Base-by-base conservation (phyloP, 345 rosid species). In the Cochlearia excelsa region DNA sequence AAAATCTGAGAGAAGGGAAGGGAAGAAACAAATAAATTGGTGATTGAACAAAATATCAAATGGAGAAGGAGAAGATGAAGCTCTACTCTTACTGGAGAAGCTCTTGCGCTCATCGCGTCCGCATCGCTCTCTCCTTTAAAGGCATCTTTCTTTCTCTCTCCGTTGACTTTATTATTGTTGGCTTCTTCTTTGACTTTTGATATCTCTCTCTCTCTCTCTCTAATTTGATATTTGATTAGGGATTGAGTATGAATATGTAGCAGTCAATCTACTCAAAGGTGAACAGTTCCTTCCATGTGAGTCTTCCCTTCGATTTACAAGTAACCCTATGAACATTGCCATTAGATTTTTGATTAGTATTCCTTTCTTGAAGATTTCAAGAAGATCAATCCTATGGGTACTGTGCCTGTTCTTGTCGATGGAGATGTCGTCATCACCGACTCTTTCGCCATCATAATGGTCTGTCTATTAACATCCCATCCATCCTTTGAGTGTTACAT, bases 71-170 rank as follows among this genome's bases (percentile, higher is more conserved):
- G n/a, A 65, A 52, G 59, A 33, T 66, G 48, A 70, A 77, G 71
- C 81, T 82, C 59, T 90, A 82, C 68, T 82, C 85, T 37, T 79
- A 81, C 78, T 87, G 83, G 81, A 73, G 72, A 67, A 90, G 97
- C 73, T 90, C 97, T 0, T 87, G 94, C 57, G 72, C 91, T 26
- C 78, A 26, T 31, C 89, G 97, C 2, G 88, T 90, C 58, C 79
- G 95, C 5, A 77, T 85, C 60, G 95, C 86, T 5, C 95, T 90
- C 74, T 67, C 78, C 66, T 57, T 90, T 50, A 90, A 90, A 87
- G 89, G 95, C 23, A 16, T 82, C 1, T 29, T 23, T 33, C 39
- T 53, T 9, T 16, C 1, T 5, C 0, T 27, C 51, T 56, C 6
- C 23, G 23, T 16, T 16, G 23, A 16, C 23, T 16, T 16, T 16